A percentile compares a stretch with the other conserved stretches of the same genome.
phyloP scores from a whole-genome alignment of 495 filamentous ascomycete species.

The Rostrohypoxylon terebratum region DNA sequence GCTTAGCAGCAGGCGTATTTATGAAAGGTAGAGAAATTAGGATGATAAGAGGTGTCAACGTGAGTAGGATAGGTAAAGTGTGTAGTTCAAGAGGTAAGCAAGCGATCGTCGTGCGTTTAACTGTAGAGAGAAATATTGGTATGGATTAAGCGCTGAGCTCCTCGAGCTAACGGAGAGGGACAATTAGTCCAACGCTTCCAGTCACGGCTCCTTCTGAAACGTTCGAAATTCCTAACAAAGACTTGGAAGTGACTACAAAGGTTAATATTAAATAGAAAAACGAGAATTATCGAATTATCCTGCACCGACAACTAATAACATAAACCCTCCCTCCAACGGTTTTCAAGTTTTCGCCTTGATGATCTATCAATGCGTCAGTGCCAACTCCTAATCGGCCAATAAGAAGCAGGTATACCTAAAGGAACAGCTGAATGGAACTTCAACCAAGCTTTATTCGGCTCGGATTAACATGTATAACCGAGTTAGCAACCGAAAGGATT shows the following conservation, averaged over 20 bases:
- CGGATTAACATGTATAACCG: conserved; percentile 13
- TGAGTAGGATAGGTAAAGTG: not conserved
- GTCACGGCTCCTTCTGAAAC: conserved; percentile 26
- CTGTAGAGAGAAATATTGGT: conserved; percentile 13
- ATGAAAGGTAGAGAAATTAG: not conserved
- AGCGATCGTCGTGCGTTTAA: conserved; percentile 11
- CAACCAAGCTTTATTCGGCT: conserved; percentile 3
- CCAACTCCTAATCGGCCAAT: not conserved
- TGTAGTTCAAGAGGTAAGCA: conserved; percentile 19
- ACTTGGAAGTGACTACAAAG: not conserved
- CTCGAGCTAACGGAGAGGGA: conserved; percentile 11
- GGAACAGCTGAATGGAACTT: not conserved
- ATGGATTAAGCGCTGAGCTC: not conserved
- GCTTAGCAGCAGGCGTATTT: conserved; percentile 7
- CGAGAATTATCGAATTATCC: conserved; percentile 27
- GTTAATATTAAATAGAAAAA: not conserved
- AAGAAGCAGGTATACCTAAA: not conserved
- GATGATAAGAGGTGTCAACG: not conserved
- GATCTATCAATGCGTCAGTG: conserved; percentile 23
- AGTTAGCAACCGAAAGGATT: conserved; percentile 6
- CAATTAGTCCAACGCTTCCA: not conserved
- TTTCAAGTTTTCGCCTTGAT: conserved; percentile 41
- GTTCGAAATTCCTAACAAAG: conserved; percentile 19
- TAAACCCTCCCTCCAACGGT: conserved; percentile 28
- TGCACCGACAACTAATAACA: conserved; percentile 29